A percentile compares a stretch with the other conserved stretches of the same genome.
phyloP scores from a whole-genome alignment of 305 asterid species.

The Fraxinus paxiana region DNA sequence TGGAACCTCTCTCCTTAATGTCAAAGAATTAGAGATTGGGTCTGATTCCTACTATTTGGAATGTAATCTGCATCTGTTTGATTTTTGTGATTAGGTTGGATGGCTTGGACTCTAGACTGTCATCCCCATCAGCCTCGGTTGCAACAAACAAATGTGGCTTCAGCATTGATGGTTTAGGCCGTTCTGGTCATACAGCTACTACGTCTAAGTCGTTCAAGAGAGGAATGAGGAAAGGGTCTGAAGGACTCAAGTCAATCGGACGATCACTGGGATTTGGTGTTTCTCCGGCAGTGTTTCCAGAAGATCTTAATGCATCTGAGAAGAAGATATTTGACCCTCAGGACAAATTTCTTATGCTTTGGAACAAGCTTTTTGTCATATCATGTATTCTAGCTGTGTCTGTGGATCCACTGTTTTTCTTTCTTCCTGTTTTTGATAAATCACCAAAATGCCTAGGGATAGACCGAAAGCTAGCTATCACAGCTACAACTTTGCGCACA shows the following conservation, averaged over 20 bases:
- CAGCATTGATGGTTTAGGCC: slow-evolving; percentile 55
- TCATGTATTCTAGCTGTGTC: slow-evolving; percentile 88
- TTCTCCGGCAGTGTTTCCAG: slow-evolving; percentile 83
- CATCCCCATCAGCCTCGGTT: slow-evolving; percentile 71
- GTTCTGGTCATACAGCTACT: slow-evolving; percentile 43
- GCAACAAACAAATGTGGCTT: slow-evolving; percentile 78
- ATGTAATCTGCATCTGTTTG: neutral
- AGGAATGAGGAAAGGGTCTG: slow-evolving; percentile 87
- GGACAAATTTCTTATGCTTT: slow-evolving; percentile 78
- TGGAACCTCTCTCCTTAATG: neutral
- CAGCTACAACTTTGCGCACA: slow-evolving; percentile 88
- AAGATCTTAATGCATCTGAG: slow-evolving; percentile 85
- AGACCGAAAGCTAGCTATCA: slow-evolving; percentile 74
- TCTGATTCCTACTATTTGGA: neutral
- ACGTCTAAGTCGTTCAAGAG: slow-evolving; percentile 70
- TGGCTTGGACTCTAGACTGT: slow-evolving; percentile 76
- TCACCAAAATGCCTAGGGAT: slow-evolving; percentile 74
- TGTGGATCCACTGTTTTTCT: slow-evolving; percentile 93
- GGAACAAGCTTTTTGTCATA: slow-evolving; percentile 84
- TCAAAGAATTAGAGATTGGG: slow-evolving; percentile 3
- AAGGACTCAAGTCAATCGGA: slow-evolving; percentile 89
- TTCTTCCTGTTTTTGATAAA: slow-evolving; percentile 75
- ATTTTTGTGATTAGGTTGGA: slow-evolving; percentile 59
- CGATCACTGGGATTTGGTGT: slow-evolving; percentile 87
- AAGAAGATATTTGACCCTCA: slow-evolving; percentile 95